Evolutionary conservation across 192 early-diverging fungal genomes (phyloP), one percentile per base, ranked within the genome.

Genomic region (Physocladia obscura): DNA sequence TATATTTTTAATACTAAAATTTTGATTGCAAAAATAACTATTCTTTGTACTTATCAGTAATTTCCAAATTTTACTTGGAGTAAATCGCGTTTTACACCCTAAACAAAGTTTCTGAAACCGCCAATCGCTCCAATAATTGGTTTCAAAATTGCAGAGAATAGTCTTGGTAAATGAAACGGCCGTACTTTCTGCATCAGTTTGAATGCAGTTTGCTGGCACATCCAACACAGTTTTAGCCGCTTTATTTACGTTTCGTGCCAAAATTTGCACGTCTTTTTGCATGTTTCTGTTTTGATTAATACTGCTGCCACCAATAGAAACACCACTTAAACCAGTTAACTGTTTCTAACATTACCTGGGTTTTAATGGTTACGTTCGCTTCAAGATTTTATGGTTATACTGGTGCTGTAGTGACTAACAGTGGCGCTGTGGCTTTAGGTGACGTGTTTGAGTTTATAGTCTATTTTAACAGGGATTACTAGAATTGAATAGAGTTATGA

Each of bases 91-190:
- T 98, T 57, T 92, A 88, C 63, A 98, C 62, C 1, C 96, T 94
- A 58, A 95, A 82, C 30, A 98, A 79, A 4, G 93, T 89, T 77
- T 96, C 94, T 1, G 93, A 92, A 15, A 96, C 88, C 0, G 94
- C 96, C 96, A 0, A 94, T 90, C 0, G 92, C 89, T 0, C 96
- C 94, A 76, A 98, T 97, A 88, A 97, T 93, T 0, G 96, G 96
- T 75, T 91, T 92, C 27, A 98, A 80, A 32, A 96, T 89, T 0
- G 96, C 93, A 19, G 93, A 89, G 96, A 29, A 98, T 88, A 1
- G 91, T 91, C 22, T 82, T 74, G 29, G 90, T 86, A 11, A 92
- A 90, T 0, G 92, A 85, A 6, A 78, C 79, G 2, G 71, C 75
- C 19, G 74, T 61, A 4, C 75, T 65, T 19, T 29, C 26, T 48